These are phyloP conservation scores for Mycena sanguinolenta DNA, from an alignment of 768 basidiomycete genomes.

Conservation along the genomic window DNA sequence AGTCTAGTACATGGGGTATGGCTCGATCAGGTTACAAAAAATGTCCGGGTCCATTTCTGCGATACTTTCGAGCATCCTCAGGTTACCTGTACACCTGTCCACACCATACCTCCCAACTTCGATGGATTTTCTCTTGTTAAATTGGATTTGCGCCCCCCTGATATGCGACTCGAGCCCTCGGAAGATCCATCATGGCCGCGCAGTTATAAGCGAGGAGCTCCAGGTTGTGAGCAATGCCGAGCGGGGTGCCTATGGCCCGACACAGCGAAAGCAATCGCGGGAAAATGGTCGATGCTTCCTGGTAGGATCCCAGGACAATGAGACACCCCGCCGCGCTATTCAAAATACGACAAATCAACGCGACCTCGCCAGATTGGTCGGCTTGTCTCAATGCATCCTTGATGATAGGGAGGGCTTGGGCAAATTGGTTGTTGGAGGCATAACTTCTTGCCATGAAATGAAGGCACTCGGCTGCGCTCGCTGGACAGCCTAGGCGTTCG, in stretches of 20 bases:
- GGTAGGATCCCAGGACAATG: not conserved
- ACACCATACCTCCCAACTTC: not conserved
- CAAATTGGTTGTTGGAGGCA: not conserved
- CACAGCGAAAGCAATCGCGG: not conserved
- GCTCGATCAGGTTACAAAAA: not conserved
- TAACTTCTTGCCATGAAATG: constrained; percentile 10
- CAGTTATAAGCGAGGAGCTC: constrained; percentile 26
- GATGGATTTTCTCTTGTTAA: not conserved
- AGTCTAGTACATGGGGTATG: not conserved
- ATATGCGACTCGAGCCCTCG: constrained; percentile 18
- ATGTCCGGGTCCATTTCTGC: not conserved
- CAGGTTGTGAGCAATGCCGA: constrained; percentile 23
- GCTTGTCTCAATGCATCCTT: constrained; percentile 1
- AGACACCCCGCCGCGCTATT: not conserved
- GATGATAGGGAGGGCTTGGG: constrained; percentile 5
- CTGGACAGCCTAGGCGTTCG: constrained; percentile 13
- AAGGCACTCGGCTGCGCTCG: constrained; percentile 30
- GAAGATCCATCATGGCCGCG: constrained; percentile 19
- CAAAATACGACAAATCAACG: not conserved
- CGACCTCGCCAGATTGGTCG: not conserved
- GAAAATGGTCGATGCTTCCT: not conserved
- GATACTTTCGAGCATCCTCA: not conserved
- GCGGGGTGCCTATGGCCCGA: not conserved
- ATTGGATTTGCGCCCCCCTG: constrained; percentile 22
- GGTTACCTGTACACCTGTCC: not conserved